Evolutionary conservation across 352 stramenopile genomes (phyloP), one percentile per base, ranked within the genome.

Genomic region (Pythium folliculosum): DNA sequence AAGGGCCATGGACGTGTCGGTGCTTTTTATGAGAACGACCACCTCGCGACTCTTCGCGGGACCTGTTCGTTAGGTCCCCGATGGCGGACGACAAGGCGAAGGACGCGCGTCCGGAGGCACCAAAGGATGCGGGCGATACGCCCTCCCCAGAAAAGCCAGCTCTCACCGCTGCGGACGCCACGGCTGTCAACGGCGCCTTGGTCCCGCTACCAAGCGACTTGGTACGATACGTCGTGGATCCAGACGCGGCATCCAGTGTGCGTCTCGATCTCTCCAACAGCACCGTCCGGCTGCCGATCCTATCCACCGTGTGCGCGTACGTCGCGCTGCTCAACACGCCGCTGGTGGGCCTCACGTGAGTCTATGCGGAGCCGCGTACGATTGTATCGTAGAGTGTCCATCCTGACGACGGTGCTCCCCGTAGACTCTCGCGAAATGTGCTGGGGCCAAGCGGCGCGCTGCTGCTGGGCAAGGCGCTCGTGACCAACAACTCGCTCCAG

Each of bases 401-500:
- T 17, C 40, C 40, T 47, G 40, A 47, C 40, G 14, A 43, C 14
- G 14, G 17, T n/a, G 17, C 14, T 47, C 2, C 12, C 12, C 35
- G 35, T 14, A 69, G 67, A 10, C 40, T 73, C 9, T 74, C 67
- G 8, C 43, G 45, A 5, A 91, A 88, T 59, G 44, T 52, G 0
- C 57, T 92, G 48, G 81, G 80, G 13, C 73, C 80, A 0, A 45
- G 72, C 35, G 81, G 83, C 2, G 79, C 72, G 17, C 37, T 54
- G 21, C 21, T 84, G 10, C 64, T 92, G 0, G 83, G 83, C 5
- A 75, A 67, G 9, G 81, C 83, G 8, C 68, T 92, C 16, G 54
- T 89, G 50, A 89, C 78, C 23, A 92, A 92, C 72, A 86, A 87
- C 48, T 71, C 73, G 16, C 30, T 92, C 17, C 75, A 90, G 19